phyloP scores from a whole-genome alignment of 768 basidiomycete species.

The Boletus huronensis region DNA sequence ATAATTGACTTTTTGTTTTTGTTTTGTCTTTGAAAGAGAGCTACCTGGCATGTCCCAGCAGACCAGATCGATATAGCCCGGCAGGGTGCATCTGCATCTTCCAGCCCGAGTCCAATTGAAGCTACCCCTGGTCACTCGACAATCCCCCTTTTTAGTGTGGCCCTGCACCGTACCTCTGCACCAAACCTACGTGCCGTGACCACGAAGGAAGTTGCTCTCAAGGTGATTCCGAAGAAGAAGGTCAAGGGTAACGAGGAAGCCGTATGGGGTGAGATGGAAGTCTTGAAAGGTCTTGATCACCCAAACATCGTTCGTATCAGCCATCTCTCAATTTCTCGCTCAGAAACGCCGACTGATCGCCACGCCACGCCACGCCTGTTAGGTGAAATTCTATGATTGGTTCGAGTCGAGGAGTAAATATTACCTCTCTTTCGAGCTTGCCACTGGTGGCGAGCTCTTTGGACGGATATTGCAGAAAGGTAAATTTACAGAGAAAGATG shows the following conservation, averaged over 20 bases:
- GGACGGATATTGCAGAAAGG: conserved; percentile 81
- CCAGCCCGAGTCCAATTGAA: conserved; percentile 21
- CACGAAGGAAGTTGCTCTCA: conserved; percentile 76
- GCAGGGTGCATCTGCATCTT: conserved; percentile 50
- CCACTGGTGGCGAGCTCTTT: conserved; percentile 92
- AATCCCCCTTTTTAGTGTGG: conserved; percentile 30
- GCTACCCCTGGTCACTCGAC: conserved; percentile 18
- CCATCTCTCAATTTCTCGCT: neutral
- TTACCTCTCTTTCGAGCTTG: conserved; percentile 94
- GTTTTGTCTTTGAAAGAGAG: conserved; percentile 50
- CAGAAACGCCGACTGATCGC: neutral
- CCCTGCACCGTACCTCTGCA: conserved; percentile 23
- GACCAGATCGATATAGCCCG: conserved; percentile 55
- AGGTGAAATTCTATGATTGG: conserved; percentile 97
- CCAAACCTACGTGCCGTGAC: conserved; percentile 32
- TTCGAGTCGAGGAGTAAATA: conserved; percentile 94
- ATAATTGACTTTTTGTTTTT: conserved; percentile 2
- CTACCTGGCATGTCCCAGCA: conserved; percentile 73
- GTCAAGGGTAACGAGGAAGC: conserved; percentile 87
- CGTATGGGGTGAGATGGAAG: conserved; percentile 93
- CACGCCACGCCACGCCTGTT: neutral
- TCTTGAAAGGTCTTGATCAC: conserved; percentile 85
- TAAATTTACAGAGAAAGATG: conserved; percentile 92
- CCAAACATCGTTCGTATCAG: conserved; percentile 72
- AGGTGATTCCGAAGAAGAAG: conserved; percentile 93